Evolutionary conservation across 768 basidiomycete species (phyloP).

Genomic region (Crassisporium funariophilum): DNA sequence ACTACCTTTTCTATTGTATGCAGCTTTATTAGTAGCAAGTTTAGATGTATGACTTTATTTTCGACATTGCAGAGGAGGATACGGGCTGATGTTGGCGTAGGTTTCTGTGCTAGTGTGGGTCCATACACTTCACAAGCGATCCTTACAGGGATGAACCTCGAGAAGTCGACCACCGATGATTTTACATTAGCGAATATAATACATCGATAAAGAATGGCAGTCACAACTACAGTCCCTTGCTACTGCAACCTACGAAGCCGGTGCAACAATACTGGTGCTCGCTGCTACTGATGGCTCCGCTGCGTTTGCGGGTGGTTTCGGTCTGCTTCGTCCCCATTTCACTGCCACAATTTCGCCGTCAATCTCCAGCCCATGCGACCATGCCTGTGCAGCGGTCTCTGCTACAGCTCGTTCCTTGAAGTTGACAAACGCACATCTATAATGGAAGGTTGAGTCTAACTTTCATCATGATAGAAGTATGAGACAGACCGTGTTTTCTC

Average conservation of each 20-base stretch:
- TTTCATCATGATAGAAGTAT: background rate
- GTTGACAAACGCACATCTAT: slow-evolving; percentile 93
- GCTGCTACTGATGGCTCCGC: slow-evolving; percentile 20
- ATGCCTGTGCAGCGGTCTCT: slow-evolving; percentile 84
- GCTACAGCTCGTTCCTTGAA: slow-evolving; percentile 84
- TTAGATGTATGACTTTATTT: too few relatives aligned
- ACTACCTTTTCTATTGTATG: too few relatives aligned
- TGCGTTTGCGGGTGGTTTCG: slow-evolving; percentile 33
- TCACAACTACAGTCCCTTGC: background rate
- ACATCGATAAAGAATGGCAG: background rate
- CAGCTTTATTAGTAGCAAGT: too few relatives aligned
- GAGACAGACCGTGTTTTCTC: slow-evolving; percentile 68
- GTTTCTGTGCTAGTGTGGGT: too few relatives aligned
- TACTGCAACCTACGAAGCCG: slow-evolving; percentile 15
- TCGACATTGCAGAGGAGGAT: too few relatives aligned
- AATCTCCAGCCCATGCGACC: slow-evolving; percentile 90
- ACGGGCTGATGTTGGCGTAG: too few relatives aligned
- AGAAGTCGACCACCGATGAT: too few relatives aligned
- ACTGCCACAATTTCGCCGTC: slow-evolving; percentile 73
- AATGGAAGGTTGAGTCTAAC: background rate
- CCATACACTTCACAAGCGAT: too few relatives aligned
- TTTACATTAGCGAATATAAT: background rate
- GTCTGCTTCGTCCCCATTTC: slow-evolving; percentile 87
- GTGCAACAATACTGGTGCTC: slow-evolving; percentile 17
- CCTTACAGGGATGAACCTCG: too few relatives aligned